These are phyloP conservation scores for Globisporangium rhizosaccharum DNA, from an alignment of 352 stramenopile genomes.

Conservation along the genomic window DNA sequence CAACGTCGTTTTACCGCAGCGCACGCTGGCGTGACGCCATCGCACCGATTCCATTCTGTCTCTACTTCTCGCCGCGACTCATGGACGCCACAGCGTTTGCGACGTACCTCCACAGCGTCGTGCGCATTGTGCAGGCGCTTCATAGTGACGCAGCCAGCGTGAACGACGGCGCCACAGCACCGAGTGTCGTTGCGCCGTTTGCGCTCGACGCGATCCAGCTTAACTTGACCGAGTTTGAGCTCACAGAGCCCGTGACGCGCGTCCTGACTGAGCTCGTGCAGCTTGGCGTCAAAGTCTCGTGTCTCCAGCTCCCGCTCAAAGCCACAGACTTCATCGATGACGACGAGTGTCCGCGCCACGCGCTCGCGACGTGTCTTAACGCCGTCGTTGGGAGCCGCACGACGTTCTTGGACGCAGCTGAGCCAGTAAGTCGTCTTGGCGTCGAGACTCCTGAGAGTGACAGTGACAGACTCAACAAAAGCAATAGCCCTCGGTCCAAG, in stretches of 20 bases:
- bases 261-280: constrained; percentile 18
- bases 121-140: constrained; percentile 14
- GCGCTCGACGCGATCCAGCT: constrained; percentile 25
- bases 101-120: constrained; percentile 25
- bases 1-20: background rate
- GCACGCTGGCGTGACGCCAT: too few relatives aligned
- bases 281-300: constrained; percentile 20
- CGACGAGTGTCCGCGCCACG: constrained; percentile 25
- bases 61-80: constrained; percentile 26
- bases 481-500: background rate
- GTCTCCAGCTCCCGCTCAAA: constrained; percentile 23
- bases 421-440: background rate
- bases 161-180: background rate
- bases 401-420: background rate
- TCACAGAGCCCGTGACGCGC: constrained; percentile 23
- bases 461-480: too few relatives aligned
- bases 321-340: constrained; percentile 28
- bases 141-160: background rate
- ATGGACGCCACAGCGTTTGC: constrained; percentile 21
- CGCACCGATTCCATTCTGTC: constrained; percentile 19
- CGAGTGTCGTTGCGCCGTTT: constrained; percentile 13
- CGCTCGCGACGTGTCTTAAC: constrained; percentile 21
- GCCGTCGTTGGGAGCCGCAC: background rate
- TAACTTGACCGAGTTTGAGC: constrained; percentile 32
- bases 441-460: too few relatives aligned